Evolutionary conservation across 139 green algal species (phyloP).

Genomic region (Edaphochlamys debaryana): DNA sequence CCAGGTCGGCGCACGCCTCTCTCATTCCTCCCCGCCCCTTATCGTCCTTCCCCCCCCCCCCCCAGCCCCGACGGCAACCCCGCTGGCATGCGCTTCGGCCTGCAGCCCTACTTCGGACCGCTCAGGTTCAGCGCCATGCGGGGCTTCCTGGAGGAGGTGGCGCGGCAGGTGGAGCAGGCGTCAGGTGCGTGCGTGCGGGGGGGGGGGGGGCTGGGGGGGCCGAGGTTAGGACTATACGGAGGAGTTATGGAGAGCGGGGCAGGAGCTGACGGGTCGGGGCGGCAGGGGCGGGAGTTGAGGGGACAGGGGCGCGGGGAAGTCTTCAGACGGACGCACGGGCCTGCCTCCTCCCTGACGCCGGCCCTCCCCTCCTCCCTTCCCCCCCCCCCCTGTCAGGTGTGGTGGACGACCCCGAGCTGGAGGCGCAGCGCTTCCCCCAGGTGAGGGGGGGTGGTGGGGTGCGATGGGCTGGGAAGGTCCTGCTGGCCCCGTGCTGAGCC

Average conservation of each 20-base stretch:
- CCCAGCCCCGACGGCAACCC: background rate
- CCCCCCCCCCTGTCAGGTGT: background rate
- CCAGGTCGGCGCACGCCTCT: background rate
- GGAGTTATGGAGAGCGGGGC: too few relatives aligned
- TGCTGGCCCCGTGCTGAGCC: too few relatives aligned
- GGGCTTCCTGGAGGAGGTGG: constrained; percentile 33
- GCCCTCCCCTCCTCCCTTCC: background rate
- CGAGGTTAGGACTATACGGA: too few relatives aligned
- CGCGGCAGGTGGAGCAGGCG: constrained; percentile 25
- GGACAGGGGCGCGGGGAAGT: too few relatives aligned
- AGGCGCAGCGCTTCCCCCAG: background rate
- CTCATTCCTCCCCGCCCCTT: background rate
- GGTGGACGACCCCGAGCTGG: background rate
- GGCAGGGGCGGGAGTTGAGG: too few relatives aligned
- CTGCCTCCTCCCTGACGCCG: too few relatives aligned
- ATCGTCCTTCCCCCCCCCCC: background rate
- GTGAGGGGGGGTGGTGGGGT: background rate
- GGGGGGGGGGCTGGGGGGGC: background rate
- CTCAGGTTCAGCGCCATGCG: constrained; percentile 48
- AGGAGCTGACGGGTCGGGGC: too few relatives aligned
- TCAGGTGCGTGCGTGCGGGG: background rate
- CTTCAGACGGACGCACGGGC: too few relatives aligned
- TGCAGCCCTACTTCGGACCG: constrained; percentile 44
- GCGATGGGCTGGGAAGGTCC: too few relatives aligned
- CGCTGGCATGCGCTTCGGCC: background rate